Evolutionary conservation across 2,329 filamentous ascomycete species (phyloP).

Genomic region (Pezizomycotina sp.): DNA sequence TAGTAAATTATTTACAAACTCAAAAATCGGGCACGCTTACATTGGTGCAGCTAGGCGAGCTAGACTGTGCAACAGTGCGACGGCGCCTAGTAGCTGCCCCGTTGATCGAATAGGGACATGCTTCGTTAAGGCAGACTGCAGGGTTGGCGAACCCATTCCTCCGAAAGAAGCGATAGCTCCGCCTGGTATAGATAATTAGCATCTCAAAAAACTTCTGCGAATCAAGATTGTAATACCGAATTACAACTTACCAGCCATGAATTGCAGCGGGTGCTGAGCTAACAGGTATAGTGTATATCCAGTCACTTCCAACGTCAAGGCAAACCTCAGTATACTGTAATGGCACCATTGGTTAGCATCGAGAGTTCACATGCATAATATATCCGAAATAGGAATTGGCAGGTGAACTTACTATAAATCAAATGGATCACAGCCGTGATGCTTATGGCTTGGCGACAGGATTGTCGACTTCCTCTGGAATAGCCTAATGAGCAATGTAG

Average conservation of each 20-base stretch:
- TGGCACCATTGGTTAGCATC: not conserved
- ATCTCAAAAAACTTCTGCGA: too few species aligned
- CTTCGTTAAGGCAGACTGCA: constrained; percentile 74
- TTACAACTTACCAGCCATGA: constrained; percentile 1
- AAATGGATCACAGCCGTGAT: too few species aligned
- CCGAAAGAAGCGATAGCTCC: constrained; percentile 62
- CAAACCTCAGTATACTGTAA: constrained; percentile 47
- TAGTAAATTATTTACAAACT: not conserved
- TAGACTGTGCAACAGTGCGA: constrained; percentile 69
- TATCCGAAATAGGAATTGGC: too few species aligned
- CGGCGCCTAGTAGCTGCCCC: constrained; percentile 75
- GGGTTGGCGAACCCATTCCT: constrained; percentile 67
- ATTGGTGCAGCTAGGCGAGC: constrained; percentile 59
- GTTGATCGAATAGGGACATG: constrained; percentile 70
- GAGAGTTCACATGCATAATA: too few species aligned
- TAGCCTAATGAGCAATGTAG: too few species aligned
- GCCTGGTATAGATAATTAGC: constrained; percentile 46
- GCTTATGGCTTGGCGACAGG: too few species aligned
- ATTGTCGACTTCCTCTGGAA: too few species aligned
- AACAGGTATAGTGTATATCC: constrained; percentile 63
- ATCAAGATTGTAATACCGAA: not conserved
- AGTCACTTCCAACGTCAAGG: constrained; percentile 57
- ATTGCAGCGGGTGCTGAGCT: constrained; percentile 34
- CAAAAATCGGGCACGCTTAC: not conserved
- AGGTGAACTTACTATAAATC: too few species aligned